Base-by-base conservation (phyloP, 1,139 yeast species). In the Suhomyces bolitotheri region DNA sequence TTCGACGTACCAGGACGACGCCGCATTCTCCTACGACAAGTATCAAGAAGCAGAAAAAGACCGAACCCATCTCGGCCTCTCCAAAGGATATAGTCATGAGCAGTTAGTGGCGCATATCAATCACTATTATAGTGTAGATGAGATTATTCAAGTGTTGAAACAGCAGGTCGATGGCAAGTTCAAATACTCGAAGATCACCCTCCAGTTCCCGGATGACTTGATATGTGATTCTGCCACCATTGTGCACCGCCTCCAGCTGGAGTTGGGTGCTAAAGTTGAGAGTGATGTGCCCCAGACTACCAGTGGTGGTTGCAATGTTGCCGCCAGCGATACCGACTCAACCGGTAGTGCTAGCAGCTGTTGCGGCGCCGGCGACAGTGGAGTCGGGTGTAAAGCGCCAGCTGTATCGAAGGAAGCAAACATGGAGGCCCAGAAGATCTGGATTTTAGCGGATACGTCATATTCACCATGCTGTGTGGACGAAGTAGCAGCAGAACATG, bases 401-500 rank as follows among this genome's bases (percentile, higher is more conserved):
- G 14, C 15, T 5, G 13, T 17, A n/a, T 9, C 7, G 22, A 21
- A 17, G 20, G 25, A 27, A 26, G 22, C 29, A 27, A 24, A 9
- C 13, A 34, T 4, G 19, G 25, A 9, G n/a, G 5, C 38, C 12
- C 66, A 61, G 46, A 64, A 71, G 32, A 62, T 82, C 12, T 83
- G 89, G 89, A 73, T 83, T 11, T 64, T 92, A 26, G 99, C 97
- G 0, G 99, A 94, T 53, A 90, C 98, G 0, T 88, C 97, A 0
- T 94, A 92, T 51, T 87, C 96, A 16, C 74, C 96, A 0, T 92
- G 98, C 58, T 92, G 99, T 64, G 85, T 92, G 11, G 99, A 92
- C 58, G 97, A 89, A 53, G 95, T 92, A 15, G 97, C 98, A 0
- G 95, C 97, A 1, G 90, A 85, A 52, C 99, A 92, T 60, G 95